phyloP scores from a whole-genome alignment of 148 eudicot species.

The Limonium bicolor region DNA sequence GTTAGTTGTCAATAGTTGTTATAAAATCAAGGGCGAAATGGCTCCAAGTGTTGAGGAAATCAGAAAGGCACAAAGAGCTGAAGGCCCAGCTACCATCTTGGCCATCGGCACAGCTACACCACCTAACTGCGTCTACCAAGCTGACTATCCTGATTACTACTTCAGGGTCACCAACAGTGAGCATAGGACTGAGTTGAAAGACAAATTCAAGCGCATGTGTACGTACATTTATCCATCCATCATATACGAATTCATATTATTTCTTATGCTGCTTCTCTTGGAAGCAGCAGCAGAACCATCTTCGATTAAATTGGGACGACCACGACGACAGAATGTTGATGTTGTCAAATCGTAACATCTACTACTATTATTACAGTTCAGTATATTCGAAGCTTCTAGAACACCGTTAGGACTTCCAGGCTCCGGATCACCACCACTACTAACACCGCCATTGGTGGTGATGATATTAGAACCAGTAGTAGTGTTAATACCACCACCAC shows the following conservation, averaged over 20 bases:
- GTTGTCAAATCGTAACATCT: too few species aligned
- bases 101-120: conserved; percentile 2
- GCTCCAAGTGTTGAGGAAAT: neutral
- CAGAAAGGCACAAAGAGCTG: neutral
- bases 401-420: too few species aligned
- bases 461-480: too few species aligned
- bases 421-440: neutral
- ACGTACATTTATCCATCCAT: neutral
- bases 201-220: conserved; percentile 10
- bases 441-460: too few species aligned
- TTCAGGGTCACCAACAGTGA: conserved; percentile 3
- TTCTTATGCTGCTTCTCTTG: neutral
- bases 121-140: conserved; percentile 9
- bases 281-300: neutral
- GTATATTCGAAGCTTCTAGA: too few species aligned
- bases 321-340: too few species aligned
- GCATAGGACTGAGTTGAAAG: conserved; percentile 2
- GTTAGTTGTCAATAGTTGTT: too few species aligned
- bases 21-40: neutral
- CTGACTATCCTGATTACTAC: conserved; percentile 11
- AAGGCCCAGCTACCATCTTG: conserved; percentile 4
- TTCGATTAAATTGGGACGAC: neutral
- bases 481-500: too few species aligned
- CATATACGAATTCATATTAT: too few species aligned
- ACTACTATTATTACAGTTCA: too few species aligned